phyloP scores from a whole-genome alignment of 2,329 filamentous ascomycete genomes.

The Phyllosticta capitalensis region DNA sequence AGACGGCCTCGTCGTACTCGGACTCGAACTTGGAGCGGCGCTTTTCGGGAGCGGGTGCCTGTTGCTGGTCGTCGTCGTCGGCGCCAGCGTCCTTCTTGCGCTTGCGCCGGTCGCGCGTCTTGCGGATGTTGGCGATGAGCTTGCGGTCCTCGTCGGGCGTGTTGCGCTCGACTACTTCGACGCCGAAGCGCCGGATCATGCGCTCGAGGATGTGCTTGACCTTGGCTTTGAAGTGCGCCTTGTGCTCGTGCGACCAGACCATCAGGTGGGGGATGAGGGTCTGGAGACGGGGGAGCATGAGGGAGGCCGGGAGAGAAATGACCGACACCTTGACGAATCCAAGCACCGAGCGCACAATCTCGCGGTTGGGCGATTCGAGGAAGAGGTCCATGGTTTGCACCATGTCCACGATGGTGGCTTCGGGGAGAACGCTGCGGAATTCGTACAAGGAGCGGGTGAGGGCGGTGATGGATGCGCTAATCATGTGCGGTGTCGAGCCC shows the following conservation, averaged over 20 bases:
- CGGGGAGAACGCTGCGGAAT: slow-evolving; percentile 62
- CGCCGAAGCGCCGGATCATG: slow-evolving; percentile 84
- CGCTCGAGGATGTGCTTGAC: slow-evolving; percentile 97
- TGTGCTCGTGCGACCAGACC: slow-evolving; percentile 96
- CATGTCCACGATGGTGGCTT: slow-evolving; percentile 66
- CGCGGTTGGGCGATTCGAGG: slow-evolving; percentile 89
- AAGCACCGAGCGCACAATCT: slow-evolving; percentile 88
- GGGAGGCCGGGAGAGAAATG: slow-evolving; percentile 68
- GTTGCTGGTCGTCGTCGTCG: slow-evolving; percentile 41
- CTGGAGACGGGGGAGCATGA: slow-evolving; percentile 68
- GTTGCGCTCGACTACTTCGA: slow-evolving; percentile 65
- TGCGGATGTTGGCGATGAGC: slow-evolving; percentile 86
- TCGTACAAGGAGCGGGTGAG: slow-evolving; percentile 89
- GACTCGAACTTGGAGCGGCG: slow-evolving; percentile 66
- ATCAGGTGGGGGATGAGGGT: slow-evolving; percentile 82
- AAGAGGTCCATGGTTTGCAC: slow-evolving; percentile 95
- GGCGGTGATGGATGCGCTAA: slow-evolving; percentile 91
- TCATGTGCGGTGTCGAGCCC: slow-evolving; percentile 90
- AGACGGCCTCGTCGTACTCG: slow-evolving; percentile 93
- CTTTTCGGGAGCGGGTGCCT: slow-evolving; percentile 23
- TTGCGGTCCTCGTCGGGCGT: slow-evolving; percentile 84
- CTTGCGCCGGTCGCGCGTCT: slow-evolving; percentile 85
- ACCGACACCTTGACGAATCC: slow-evolving; percentile 96
- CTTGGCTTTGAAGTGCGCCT: slow-evolving; percentile 91
- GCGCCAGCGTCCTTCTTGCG: slow-evolving; percentile 66